Base-by-base conservation (phyloP, 345 rosid species). In the Laguncularia racemosa region DNA sequence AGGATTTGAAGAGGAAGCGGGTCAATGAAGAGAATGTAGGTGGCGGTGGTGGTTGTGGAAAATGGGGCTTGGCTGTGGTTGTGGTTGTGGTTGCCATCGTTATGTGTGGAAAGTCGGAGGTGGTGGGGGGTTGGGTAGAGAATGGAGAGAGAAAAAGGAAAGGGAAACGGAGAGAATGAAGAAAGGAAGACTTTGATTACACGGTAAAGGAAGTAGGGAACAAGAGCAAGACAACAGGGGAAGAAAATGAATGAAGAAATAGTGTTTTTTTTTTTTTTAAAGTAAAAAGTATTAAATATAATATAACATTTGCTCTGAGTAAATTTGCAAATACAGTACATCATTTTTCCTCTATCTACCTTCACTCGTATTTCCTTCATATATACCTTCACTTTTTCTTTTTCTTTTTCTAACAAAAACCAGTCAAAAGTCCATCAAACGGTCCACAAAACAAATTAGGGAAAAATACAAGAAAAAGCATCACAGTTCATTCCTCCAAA, bases 101-200 rank as follows among this genome's bases (percentile, higher is more conserved):
- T 64, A 79, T 45, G 51, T 68, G 53, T 45, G 18, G 13, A 18
- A 21, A 26, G 26, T 13, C 19, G 45, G 21, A 5, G 49, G 38
- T 16, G 3, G 46, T 14, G 14, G 56, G 60, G 14, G 56, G 60
- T 33, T 28, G 38, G 55, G 15, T 20, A 63, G 9, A 26, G 65
- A 45, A 49, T 55, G 14, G 52, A 49, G 52, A 53, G 60, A 26
- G 13, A 14, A 16, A 14, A 48, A 14, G 12, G 51, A 19, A 28
- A 6, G 53, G 33, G 21, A 16, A 38, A 20, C 1, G 59, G 56
- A 60, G 55, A 23, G 56, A 63, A 63, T 62, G 74, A 80, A 79
- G 86, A 13, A 69, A 78, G 83, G 92, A 65, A 81, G 95, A 82
- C 88, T 84, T 88, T 70, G 87, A 73, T 61, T 71, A 62, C 64